These are phyloP conservation scores for Berberis thunbergii DNA, from an alignment of 164 flowering plant genomes.

Conservation along the genomic window DNA sequence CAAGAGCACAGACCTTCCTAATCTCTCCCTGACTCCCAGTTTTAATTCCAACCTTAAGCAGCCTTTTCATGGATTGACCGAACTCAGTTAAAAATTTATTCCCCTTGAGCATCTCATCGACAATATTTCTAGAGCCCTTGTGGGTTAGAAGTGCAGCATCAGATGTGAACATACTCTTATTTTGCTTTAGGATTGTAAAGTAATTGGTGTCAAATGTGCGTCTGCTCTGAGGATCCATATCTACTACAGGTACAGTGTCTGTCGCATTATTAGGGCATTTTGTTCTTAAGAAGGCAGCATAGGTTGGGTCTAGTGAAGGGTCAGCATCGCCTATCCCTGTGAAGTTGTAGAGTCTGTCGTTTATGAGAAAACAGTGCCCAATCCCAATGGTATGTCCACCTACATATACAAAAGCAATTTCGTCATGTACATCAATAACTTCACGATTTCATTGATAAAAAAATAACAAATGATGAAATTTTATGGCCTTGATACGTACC, in stretches of 20 bases:
- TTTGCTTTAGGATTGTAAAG: slow-evolving; percentile 16
- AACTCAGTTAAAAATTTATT: slow-evolving; percentile 19
- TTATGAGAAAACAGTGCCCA: slow-evolving; percentile 32
- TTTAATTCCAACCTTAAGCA: slow-evolving; percentile 13
- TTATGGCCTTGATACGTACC: slow-evolving; percentile 16
- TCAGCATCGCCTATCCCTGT: slow-evolving; percentile 41
- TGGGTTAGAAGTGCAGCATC: slow-evolving; percentile 48
- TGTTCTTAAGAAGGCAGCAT: slow-evolving; percentile 29
- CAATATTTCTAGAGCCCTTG: slow-evolving; percentile 9
- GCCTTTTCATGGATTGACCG: slow-evolving; percentile 4
- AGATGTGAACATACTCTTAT: slow-evolving; percentile 42
- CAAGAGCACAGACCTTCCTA: slow-evolving; percentile 12
- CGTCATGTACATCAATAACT: neutral
- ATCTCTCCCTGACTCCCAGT: slow-evolving; percentile 16
- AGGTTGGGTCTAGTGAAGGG: slow-evolving; percentile 37
- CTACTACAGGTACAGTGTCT: slow-evolving; percentile 20
- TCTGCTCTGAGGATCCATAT: slow-evolving; percentile 41
- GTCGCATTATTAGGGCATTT: slow-evolving; percentile 24
- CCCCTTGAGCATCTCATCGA: slow-evolving; percentile 4
- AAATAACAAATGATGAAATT: neutral
- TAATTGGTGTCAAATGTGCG: slow-evolving; percentile 31
- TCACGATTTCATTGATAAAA: neutral
- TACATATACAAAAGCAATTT: slow-evolving; percentile 1
- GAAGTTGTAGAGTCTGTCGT: slow-evolving; percentile 49
- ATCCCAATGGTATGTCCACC: slow-evolving; percentile 54